Evolutionary conservation across 2,329 filamentous ascomycete genomes (phyloP).

Genomic region (Chaetomium globosum): DNA sequence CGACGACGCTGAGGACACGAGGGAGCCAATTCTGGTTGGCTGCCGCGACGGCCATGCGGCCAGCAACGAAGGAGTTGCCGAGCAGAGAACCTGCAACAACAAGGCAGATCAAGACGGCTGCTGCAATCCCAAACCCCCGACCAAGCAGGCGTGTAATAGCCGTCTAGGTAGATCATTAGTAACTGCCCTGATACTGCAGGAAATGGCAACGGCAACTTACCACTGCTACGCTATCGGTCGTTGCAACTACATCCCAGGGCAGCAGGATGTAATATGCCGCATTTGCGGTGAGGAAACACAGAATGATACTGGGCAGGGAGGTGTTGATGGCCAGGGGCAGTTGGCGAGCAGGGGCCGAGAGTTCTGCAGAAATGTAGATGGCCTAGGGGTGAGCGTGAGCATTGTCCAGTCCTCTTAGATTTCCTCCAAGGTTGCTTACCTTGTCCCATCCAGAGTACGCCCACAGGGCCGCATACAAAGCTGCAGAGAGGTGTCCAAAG

Average conservation of each 20-base stretch:
- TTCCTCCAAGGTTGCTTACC: slow-evolving; percentile 43
- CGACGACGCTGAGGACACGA: slow-evolving; percentile 48
- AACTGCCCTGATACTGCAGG: neutral
- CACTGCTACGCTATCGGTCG: slow-evolving; percentile 64
- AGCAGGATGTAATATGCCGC: slow-evolving; percentile 65
- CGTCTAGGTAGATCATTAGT: slow-evolving; percentile 46
- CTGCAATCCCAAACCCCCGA: slow-evolving; percentile 53
- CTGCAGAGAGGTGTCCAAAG: slow-evolving; percentile 62
- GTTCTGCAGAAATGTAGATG: slow-evolving; percentile 58
- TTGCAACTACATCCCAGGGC: slow-evolving; percentile 60
- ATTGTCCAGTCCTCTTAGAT: slow-evolving; percentile 30
- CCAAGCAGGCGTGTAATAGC: slow-evolving; percentile 60
- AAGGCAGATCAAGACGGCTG: slow-evolving; percentile 60
- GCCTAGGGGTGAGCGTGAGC: slow-evolving; percentile 44
- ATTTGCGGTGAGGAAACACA: slow-evolving; percentile 63
- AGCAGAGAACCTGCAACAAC: slow-evolving; percentile 65
- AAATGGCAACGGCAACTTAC: slow-evolving; percentile 45
- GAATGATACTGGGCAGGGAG: slow-evolving; percentile 60
- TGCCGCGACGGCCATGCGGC: slow-evolving; percentile 63
- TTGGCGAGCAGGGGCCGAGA: slow-evolving; percentile 54
- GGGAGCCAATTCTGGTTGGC: slow-evolving; percentile 58
- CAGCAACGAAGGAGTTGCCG: slow-evolving; percentile 64
- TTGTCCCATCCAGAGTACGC: slow-evolving; percentile 70
- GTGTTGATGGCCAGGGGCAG: slow-evolving; percentile 65
- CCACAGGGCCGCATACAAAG: slow-evolving; percentile 65